Evolutionary conservation across 306 rosid species (phyloP), one percentile per base, ranked within the genome.

Genomic region (Canavalia ensiformis): DNA sequence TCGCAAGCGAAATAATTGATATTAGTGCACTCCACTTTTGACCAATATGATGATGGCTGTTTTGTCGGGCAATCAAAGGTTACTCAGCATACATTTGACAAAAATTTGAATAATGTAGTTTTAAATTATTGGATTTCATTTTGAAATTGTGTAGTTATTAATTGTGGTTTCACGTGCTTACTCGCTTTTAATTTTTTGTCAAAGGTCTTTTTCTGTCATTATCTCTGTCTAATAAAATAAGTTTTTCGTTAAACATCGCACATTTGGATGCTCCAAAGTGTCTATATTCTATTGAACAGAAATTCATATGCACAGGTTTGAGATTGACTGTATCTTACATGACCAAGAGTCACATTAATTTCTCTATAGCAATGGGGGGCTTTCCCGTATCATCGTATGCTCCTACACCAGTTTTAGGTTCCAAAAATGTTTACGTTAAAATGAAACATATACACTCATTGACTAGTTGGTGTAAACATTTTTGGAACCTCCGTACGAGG

Each of bases 21-120:
- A 42, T 33, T 2, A 35, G 31, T 41, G 18, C 56, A 50, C 75
- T 1, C 68, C 68, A 50, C 78, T 79, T 86, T 82, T 82, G 86
- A 77, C 83, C 74, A 55, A 57, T 42, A 58, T 64, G 79, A 41
- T 72, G 78, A 41, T 72, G 78, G 64, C 72, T 42, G 1, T 25
- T 37, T 25, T 67, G 85, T 75, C 69, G 78, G 82, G 63, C 51
- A 73, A 81, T 81, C 52, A 69, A 68, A 72, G 70, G 3, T 33
- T 56, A 51, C 51, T 8, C 30, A 45, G 28, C 29, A 44, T 11
- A 28, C 34, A 25, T 29, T 18, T 35, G 79, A 57, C 79, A 83
- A 77, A 68, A 31, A 4, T 69, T 76, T 35, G 34, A 44, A 67
- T 56, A 35, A 51, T 12, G 51, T 35, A 25, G 12, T 59, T 59